phyloP scores from a whole-genome alignment of 176 grass and related monocot species.

The Melocanna baccifera region DNA sequence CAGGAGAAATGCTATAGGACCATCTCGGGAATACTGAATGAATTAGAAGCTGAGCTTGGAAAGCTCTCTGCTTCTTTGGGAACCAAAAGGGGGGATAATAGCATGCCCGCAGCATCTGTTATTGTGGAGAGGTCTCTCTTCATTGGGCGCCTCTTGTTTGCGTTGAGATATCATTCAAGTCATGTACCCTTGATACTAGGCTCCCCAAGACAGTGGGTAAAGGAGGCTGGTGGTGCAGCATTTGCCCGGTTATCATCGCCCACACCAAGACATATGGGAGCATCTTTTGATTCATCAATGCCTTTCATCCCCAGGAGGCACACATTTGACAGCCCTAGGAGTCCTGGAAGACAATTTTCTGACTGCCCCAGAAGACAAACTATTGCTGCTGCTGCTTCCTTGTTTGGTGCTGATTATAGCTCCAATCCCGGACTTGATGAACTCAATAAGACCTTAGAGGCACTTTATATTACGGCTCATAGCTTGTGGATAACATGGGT shows the following conservation, averaged over 20 bases:
- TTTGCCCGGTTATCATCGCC: constrained; percentile 61
- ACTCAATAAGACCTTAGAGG: constrained; percentile 70
- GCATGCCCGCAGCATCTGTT: constrained; percentile 47
- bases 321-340: constrained; percentile 72
- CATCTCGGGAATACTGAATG: constrained; percentile 60
- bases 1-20: constrained; percentile 91
- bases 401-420: constrained; percentile 76
- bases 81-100: constrained; percentile 39
- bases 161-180: constrained; percentile 82
- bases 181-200: constrained; percentile 85
- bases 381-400: constrained; percentile 74
- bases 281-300: constrained; percentile 43
- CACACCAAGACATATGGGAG: constrained; percentile 54
- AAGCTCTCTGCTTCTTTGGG: constrained; percentile 62
- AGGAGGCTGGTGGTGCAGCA: constrained; percentile 46
- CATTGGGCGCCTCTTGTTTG: constrained; percentile 85
- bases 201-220: constrained; percentile 88
- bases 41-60: constrained; percentile 70
- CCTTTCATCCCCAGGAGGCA: constrained; percentile 62
- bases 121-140: constrained; percentile 89
- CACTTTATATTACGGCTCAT: constrained; percentile 78
- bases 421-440: constrained; percentile 79
- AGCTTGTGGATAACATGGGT: constrained; percentile 84
- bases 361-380: constrained; percentile 75
- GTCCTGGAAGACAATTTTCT: constrained; percentile 54